Conservation (phyloP, 2,329 filamentous ascomycete species). For the Colletotrichum acutatum region DNA sequence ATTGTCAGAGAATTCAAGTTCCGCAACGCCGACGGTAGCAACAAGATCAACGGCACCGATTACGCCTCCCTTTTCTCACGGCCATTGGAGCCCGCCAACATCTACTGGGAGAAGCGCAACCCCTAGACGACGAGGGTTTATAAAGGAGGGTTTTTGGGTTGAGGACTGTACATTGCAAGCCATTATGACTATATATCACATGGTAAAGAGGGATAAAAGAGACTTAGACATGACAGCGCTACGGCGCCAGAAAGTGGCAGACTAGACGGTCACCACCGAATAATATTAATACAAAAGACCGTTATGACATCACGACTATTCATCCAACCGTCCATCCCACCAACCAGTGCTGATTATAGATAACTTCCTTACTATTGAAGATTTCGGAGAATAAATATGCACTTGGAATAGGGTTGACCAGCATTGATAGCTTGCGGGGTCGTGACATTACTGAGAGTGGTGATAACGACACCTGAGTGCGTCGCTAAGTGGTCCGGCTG, state of each 20-base stretch:
- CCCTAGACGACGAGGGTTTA: neutral
- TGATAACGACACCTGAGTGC: conserved; percentile 6
- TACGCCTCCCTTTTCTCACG: conserved; percentile 79
- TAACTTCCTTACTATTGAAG: neutral
- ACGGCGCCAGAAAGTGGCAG: conserved; percentile 12
- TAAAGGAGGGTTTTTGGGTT: neutral
- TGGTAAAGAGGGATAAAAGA: conserved; percentile 13
- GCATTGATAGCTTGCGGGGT: neutral
- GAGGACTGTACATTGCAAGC: conserved; percentile 23
- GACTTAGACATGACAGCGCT: conserved; percentile 31
- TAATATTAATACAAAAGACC: conserved; percentile 35
- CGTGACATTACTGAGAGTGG: neutral
- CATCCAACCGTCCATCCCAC: neutral
- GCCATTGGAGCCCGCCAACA: conserved; percentile 75
- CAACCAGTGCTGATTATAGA: neutral
- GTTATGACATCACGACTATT: conserved; percentile 26
- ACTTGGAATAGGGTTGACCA: neutral
- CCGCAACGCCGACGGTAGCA: conserved; percentile 76
- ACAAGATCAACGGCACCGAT: conserved; percentile 75
- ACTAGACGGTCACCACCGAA: conserved; percentile 8
- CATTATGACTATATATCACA: conserved; percentile 22
- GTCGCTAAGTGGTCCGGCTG: conserved; percentile 10
- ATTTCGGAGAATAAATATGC: neutral
- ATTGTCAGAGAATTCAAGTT: conserved; percentile 85
- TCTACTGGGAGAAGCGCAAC: conserved; percentile 80